Conservation (phyloP, 176 grass and related monocot genomes). For the Leersia perrieri region DNA sequence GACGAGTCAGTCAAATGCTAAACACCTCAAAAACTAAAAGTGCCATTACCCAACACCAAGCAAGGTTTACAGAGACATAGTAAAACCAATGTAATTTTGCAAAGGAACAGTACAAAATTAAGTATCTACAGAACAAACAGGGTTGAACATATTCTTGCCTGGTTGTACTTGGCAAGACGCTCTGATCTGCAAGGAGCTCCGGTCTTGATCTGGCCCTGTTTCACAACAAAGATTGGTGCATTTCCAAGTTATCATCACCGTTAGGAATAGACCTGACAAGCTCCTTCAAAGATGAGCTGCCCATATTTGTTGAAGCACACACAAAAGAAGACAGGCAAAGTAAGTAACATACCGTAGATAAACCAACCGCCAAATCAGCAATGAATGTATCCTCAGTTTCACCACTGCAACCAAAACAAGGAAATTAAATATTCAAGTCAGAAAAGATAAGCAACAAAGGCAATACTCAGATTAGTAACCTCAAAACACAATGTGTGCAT, state of each 20-base stretch:
- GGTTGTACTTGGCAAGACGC: conserved; percentile 94
- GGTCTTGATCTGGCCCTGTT: conserved; percentile 94
- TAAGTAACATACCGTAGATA: conserved; percentile 57
- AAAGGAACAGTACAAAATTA: neutral
- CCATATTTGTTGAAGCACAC: neutral
- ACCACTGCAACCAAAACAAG: conserved; percentile 47
- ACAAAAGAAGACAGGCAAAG: neutral
- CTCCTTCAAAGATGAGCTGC: neutral
- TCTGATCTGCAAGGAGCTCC: conserved; percentile 96
- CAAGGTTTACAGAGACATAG: neutral
- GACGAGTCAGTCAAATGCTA: neutral
- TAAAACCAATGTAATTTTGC: neutral
- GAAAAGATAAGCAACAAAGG: neutral
- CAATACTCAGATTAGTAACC: neutral
- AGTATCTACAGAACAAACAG: neutral
- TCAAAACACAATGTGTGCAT: neutral
- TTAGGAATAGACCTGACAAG: neutral
- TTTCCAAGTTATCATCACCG: neutral
- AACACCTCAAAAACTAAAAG: neutral
- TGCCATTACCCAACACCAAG: neutral
- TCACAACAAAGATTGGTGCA: conserved; percentile 4
- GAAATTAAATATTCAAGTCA: neutral
- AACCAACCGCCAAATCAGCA: conserved; percentile 84
- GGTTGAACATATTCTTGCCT: conserved; percentile 30
- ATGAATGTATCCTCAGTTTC: conserved; percentile 97